phyloP scores from a whole-genome alignment of 768 basidiomycete genomes.

The Serendipita indica region DNA sequence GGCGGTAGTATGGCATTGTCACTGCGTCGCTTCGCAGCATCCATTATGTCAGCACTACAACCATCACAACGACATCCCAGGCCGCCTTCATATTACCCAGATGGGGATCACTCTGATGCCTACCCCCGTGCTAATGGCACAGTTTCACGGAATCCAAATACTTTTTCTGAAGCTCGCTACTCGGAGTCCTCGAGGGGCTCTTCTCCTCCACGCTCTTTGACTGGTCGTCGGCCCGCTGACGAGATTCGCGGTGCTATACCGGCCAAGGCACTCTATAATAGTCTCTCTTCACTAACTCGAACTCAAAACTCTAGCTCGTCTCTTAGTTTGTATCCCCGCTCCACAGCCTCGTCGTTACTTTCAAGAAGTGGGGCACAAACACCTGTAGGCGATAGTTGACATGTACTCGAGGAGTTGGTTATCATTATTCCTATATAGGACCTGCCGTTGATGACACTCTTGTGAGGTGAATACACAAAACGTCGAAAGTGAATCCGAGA shows the following conservation, averaged over 20 bases:
- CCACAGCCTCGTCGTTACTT: background rate
- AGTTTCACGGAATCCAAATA: too few relatives aligned
- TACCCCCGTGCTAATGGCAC: background rate
- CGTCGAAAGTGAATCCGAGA: too few relatives aligned
- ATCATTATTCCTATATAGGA: too few relatives aligned
- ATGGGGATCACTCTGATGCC: background rate
- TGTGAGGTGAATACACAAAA: too few relatives aligned
- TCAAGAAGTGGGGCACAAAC: conserved; percentile 7
- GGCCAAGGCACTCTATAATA: conserved; percentile 2
- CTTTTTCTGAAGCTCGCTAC: too few relatives aligned
- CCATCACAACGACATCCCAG: background rate
- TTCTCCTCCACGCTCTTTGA: background rate
- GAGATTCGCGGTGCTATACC: background rate
- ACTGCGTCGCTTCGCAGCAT: background rate
- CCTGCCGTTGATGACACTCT: too few relatives aligned
- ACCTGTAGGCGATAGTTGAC: too few relatives aligned
- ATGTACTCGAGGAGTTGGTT: too few relatives aligned
- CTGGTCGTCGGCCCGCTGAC: background rate
- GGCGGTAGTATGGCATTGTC: too few relatives aligned
- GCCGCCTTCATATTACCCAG: background rate
- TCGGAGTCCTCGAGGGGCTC: background rate
- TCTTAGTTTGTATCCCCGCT: background rate
- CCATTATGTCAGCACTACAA: background rate
- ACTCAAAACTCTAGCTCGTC: background rate
- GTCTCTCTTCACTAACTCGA: background rate